phyloP scores from a whole-genome alignment of 1,284 basidiomycete species.

The Cryptococcus neoformans region DNA sequence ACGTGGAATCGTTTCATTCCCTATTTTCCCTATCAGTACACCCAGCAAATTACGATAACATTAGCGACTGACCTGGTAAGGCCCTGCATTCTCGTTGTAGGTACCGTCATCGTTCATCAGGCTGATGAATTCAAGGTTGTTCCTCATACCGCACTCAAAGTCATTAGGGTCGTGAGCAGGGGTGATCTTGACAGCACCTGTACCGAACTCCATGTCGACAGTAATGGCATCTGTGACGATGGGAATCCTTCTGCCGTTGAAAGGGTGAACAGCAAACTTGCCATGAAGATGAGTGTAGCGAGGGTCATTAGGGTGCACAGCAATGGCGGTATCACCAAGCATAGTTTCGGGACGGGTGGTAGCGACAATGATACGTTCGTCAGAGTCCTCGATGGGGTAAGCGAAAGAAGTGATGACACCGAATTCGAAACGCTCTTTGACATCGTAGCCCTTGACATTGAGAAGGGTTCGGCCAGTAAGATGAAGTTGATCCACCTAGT shows the following conservation, averaged over 20 bases:
- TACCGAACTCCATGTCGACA: constrained; percentile 96
- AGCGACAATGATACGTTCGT: constrained; percentile 90
- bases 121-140: constrained; percentile 91
- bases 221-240: constrained; percentile 81
- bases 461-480: constrained; percentile 84
- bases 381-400: constrained; percentile 82
- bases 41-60: neutral
- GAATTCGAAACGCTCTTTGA: constrained; percentile 94
- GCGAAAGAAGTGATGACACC: constrained; percentile 95
- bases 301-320: constrained; percentile 89
- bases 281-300: constrained; percentile 97
- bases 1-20: constrained; percentile 98
- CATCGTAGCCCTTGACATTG: constrained; percentile 89
- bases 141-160: constrained; percentile 89
- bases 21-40: constrained; percentile 47
- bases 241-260: constrained; percentile 80
- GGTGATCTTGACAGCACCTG: constrained; percentile 99
- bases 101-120: constrained; percentile 98
- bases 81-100: constrained; percentile 85
- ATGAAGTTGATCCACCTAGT: constrained; percentile 87
- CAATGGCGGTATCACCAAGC: constrained; percentile 96
- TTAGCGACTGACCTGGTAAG: constrained; percentile 59
- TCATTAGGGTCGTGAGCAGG: constrained; percentile 99
- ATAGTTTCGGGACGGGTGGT: constrained; percentile 99
- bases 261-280: constrained; percentile 89